These are phyloP conservation scores for Sclerotinia subarctica DNA, from an alignment of 2,329 filamentous ascomycete genomes.

Conservation along the genomic window DNA sequence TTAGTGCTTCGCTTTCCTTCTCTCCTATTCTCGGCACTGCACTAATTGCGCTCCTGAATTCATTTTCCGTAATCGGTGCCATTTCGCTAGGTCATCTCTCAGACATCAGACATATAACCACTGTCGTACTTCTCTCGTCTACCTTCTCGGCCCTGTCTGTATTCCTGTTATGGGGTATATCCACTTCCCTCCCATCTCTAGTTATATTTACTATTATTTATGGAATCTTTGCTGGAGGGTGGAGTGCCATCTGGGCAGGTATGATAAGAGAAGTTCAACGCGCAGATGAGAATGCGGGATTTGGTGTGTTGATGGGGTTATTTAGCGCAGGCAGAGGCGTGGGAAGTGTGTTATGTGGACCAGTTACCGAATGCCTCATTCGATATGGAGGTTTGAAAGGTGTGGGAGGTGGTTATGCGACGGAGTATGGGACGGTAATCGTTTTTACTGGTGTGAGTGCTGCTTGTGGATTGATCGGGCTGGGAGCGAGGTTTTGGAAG, in stretches of 20 bases:
- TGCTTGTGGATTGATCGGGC: conserved; percentile 40
- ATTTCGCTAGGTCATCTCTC: conserved; percentile 40
- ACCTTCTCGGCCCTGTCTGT: conserved; percentile 48
- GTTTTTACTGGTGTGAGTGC: conserved; percentile 54
- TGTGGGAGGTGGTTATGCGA: conserved; percentile 44
- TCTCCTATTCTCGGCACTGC: conserved; percentile 45
- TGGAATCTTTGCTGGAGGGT: conserved; percentile 57
- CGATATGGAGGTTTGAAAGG: conserved; percentile 45
- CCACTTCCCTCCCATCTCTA: conserved; percentile 44
- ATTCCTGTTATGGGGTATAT: conserved; percentile 55
- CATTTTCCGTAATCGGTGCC: conserved; percentile 46
- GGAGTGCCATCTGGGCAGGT: conserved; percentile 48
- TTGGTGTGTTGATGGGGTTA: conserved; percentile 40
- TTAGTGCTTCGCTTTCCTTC: conserved; percentile 43
- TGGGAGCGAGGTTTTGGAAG: conserved; percentile 17
- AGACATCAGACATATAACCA: conserved; percentile 45
- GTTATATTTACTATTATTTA: conserved; percentile 52
- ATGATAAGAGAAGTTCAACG: conserved; percentile 32
- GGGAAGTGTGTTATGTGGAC: conserved; percentile 57
- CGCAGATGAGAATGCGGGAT: conserved; percentile 20
- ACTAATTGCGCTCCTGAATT: conserved; percentile 49
- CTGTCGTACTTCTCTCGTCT: conserved; percentile 50
- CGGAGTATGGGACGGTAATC: conserved; percentile 52
- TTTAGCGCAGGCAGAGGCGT: conserved; percentile 61
- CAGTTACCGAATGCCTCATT: conserved; percentile 53